These are phyloP conservation scores for Suhomyces sp. DNA, from an alignment of 805 yeast genomes.

Conservation along the genomic window DNA sequence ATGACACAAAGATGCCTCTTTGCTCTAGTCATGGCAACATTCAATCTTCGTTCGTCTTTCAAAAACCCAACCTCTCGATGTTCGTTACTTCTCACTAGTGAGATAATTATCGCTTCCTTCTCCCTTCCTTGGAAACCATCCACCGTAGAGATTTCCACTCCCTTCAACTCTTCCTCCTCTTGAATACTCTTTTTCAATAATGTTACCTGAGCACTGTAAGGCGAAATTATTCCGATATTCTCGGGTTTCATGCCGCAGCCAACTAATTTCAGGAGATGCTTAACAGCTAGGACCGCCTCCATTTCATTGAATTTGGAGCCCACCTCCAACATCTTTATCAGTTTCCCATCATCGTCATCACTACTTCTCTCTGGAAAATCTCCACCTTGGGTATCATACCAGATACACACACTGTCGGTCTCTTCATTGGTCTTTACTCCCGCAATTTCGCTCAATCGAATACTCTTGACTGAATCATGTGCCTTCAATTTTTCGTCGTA, in stretches of 20 bases:
- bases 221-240: constrained; percentile 82
- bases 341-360: constrained; percentile 22
- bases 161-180: constrained; percentile 24
- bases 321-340: constrained; percentile 6
- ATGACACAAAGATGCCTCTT: constrained; percentile 79
- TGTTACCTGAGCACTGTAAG: constrained; percentile 85
- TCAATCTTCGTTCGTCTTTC: constrained; percentile 72
- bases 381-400: constrained; percentile 95
- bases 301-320: constrained; percentile 74
- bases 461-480: constrained; percentile 51
- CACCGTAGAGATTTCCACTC: constrained; percentile 79
- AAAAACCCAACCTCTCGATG: constrained; percentile 75
- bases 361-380: constrained; percentile 61
- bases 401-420: constrained; percentile 54
- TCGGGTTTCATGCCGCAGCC: constrained; percentile 49
- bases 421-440: constrained; percentile 48
- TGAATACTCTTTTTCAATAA: constrained; percentile 49
- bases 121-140: constrained; percentile 98
- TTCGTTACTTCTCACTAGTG: constrained; percentile 80
- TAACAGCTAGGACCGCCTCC: constrained; percentile 62
- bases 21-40: constrained; percentile 92
- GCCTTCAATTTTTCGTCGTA: constrained; percentile 67
- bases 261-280: constrained; percentile 54
- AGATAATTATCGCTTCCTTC: constrained; percentile 77
- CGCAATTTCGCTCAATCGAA: constrained; percentile 52